phyloP scores from a whole-genome alignment of 2,329 filamentous ascomycete genomes.

The Corynespora cassiicola region DNA sequence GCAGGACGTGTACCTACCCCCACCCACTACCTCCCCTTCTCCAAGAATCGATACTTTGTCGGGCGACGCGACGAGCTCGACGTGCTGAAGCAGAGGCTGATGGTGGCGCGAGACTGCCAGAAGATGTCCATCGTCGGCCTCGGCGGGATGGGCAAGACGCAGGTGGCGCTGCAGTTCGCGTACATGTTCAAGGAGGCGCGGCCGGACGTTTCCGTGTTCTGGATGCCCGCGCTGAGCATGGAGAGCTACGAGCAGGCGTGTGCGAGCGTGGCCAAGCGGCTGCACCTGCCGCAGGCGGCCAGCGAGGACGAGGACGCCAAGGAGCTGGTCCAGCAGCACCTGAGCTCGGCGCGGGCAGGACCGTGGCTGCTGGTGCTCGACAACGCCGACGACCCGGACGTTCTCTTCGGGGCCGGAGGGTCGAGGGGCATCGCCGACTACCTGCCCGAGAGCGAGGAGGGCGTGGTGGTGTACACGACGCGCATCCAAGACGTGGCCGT shows the following conservation, averaged over 20 bases:
- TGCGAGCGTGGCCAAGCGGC: slow-evolving; percentile 7
- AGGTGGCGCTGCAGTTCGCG: slow-evolving; percentile 37
- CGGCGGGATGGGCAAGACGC: slow-evolving; percentile 40
- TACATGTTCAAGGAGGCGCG: slow-evolving; percentile 24
- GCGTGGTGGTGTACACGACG: slow-evolving; percentile 15
- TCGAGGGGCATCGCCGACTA: slow-evolving; percentile 15
- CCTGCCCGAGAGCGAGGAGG: slow-evolving; percentile 12
- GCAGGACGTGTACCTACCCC: slow-evolving; percentile 3
- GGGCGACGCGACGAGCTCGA: slow-evolving; percentile 29
- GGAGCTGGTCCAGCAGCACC: slow-evolving; percentile 22
- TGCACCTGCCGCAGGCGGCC: slow-evolving; percentile 15
- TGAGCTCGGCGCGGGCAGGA: slow-evolving; percentile 22
- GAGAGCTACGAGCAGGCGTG: slow-evolving; percentile 28
- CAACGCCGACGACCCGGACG: slow-evolving; percentile 19
- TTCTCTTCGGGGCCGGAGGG: slow-evolving; percentile 12
- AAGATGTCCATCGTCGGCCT: slow-evolving; percentile 35
- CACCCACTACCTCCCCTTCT: slow-evolving; percentile 28
- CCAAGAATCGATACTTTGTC: slow-evolving; percentile 31
- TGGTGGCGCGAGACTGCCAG: slow-evolving; percentile 26
- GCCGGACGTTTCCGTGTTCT: slow-evolving; percentile 25
- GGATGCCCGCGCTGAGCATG: slow-evolving; percentile 25
- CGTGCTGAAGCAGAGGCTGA: slow-evolving; percentile 27
- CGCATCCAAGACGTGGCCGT: slow-evolving; percentile 13
- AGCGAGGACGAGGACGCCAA: slow-evolving; percentile 20
- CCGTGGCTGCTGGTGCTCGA: slow-evolving; percentile 27